A percentile compares a stretch with the other conserved stretches of the same genome.
These are phyloP conservation scores for Stachybotrys chartarum DNA, from an alignment of 2,329 filamentous ascomycete genomes.

Conservation along the genomic window DNA sequence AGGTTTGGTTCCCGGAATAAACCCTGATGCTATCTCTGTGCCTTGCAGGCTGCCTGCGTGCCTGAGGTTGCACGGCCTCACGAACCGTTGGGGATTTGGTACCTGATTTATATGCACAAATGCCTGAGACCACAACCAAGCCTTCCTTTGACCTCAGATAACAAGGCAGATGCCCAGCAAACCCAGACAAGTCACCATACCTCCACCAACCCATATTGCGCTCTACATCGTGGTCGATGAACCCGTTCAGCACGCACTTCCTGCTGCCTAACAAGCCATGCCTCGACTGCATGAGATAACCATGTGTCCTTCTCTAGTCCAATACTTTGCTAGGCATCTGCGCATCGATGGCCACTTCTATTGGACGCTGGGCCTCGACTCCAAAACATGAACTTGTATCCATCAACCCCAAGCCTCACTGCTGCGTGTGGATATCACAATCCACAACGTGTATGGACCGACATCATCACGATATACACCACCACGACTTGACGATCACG, in stretches of 20 bases:
- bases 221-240: neutral
- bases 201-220: neutral
- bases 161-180: no score
- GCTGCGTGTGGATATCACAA: no score
- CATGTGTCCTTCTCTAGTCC: neutral
- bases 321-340: neutral
- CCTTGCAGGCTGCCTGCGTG: neutral
- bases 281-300: neutral
- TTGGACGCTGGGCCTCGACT: neutral
- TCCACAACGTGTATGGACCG: no score
- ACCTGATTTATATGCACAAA: slow-evolving; percentile 21
- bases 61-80: slow-evolving; percentile 7
- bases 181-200: no score
- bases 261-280: neutral
- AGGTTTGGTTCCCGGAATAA: neutral
- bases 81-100: slow-evolving; percentile 4
- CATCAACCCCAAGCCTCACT: neutral
- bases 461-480: no score
- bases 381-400: neutral
- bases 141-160: neutral
- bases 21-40: no score
- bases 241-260: neutral
- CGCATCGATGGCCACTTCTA: neutral
- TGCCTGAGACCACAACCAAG: slow-evolving; percentile 9
- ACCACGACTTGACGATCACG: no score